These are phyloP conservation scores for Teunomyces kruisii DNA, from an alignment of 805 yeast genomes.

Conservation along the genomic window DNA sequence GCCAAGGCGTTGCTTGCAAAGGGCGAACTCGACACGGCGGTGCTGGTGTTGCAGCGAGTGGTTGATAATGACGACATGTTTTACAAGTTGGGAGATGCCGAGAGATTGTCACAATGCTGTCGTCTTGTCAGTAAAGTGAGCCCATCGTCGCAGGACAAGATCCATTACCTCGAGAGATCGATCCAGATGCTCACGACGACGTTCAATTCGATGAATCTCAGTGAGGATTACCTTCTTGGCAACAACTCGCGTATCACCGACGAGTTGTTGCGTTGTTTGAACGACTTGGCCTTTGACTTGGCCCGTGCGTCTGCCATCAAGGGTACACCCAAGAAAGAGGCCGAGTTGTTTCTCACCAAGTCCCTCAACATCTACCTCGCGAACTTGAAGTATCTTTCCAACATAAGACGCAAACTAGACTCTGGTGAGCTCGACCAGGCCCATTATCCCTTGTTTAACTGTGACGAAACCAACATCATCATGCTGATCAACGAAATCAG, in stretches of 20 bases:
- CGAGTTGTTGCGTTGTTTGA: constrained; percentile 33
- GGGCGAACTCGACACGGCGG: constrained; percentile 33
- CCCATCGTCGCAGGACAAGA: constrained; percentile 17
- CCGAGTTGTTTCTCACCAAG: constrained; percentile 13
- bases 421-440: constrained; percentile 21
- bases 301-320: constrained; percentile 15
- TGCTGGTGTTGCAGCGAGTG: constrained; percentile 26
- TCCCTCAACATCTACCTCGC: constrained; percentile 39
- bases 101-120: constrained; percentile 39
- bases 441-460: constrained; percentile 37
- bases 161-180: constrained; percentile 28
- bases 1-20: constrained; percentile 42
- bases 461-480: constrained; percentile 27
- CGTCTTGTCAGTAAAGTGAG: constrained; percentile 32
- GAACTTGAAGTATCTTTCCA: constrained; percentile 26
- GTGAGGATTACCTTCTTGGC: constrained; percentile 24
- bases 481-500: constrained; percentile 31
- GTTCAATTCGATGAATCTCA: constrained; percentile 24
- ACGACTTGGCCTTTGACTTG: constrained; percentile 32
- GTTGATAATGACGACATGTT: constrained; percentile 38
- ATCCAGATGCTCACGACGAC: constrained; percentile 32
- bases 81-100: constrained; percentile 40
- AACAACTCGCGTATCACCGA: constrained; percentile 32
- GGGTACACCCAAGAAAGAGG: constrained; percentile 9
- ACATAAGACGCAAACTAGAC: constrained; percentile 17